A percentile compares a stretch with the other conserved stretches of the same genome.
Evolutionary conservation across 495 filamentous ascomycete species (phyloP).

Genomic region (Cryomyces minteri): DNA sequence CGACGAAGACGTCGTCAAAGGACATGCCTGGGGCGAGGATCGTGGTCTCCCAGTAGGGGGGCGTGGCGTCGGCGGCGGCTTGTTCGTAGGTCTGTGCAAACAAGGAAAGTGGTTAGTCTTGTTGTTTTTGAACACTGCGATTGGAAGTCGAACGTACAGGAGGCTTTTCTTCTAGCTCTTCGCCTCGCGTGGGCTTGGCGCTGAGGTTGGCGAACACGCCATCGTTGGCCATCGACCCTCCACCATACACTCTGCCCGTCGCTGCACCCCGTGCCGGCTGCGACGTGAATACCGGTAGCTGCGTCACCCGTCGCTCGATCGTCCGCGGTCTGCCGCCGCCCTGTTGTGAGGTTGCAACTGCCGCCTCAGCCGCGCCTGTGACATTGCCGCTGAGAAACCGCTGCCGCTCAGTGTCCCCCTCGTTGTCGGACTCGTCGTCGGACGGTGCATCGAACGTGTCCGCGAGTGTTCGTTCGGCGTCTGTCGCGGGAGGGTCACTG

Average conservation of each 20-base stretch:
- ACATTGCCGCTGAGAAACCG: conserved; percentile 61
- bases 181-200: conserved; percentile 76
- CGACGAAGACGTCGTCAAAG: conserved; percentile 87
- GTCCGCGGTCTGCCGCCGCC: conserved; percentile 18
- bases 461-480: conserved; percentile 58
- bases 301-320: conserved; percentile 30
- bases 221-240: conserved; percentile 46
- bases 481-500: conserved; percentile 31
- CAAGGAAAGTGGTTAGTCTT: conserved; percentile 14
- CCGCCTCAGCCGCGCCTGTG: conserved; percentile 3
- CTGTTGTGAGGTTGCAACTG: conserved; percentile 15
- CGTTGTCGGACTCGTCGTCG: conserved; percentile 16
- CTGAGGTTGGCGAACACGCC: conserved; percentile 92
- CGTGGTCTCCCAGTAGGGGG: conserved; percentile 97
- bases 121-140: neutral
- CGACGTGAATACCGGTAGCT: conserved; percentile 30
- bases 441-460: conserved; percentile 59
- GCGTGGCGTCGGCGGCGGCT: conserved; percentile 89
- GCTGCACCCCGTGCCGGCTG: conserved; percentile 14
- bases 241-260: conserved; percentile 38
- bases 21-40: conserved; percentile 78
- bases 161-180: conserved; percentile 77
- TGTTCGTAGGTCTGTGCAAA: conserved; percentile 76
- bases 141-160: conserved; percentile 43
- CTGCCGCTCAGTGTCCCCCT: conserved; percentile 64